Evolutionary conservation across 2,329 filamentous ascomycete genomes (phyloP), one percentile per base, ranked within the genome.

Genomic region (Oidium heveae): DNA sequence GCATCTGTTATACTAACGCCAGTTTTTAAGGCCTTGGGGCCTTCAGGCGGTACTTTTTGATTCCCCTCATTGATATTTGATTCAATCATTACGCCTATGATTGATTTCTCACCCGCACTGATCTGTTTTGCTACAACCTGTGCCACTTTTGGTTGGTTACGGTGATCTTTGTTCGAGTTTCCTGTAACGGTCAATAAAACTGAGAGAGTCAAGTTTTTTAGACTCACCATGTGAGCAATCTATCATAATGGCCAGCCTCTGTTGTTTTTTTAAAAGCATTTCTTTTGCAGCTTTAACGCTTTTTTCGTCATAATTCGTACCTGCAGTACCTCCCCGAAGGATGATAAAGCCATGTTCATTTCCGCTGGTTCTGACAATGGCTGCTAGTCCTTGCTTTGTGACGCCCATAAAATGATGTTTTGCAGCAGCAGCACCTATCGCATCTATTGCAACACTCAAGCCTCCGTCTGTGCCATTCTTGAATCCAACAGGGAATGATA

Each of bases 11-110:
- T 96, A 67, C 84, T 91, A 65, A 96, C 84, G 62, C 91, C 91
- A 69, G 94, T 88, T 71, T 94, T 82, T 58, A 96, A 76, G 36
- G 82, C 87, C 9, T 76, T 73, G 68, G 84, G 86, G 65, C 88
- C 89, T 70, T 94, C 86, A 55, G 79, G 74, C 36, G 88, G 86
- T 3, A 95, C 86, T 69, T 95, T 95, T 68, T 98, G 91, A 69
- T 75, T 84, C 61, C 84, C 88, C 71, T 95, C 89, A 63, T 89
- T 83, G 70, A 96, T 93, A 68, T 96, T 85, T 68, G 85, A 93
- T 73, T 98, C 91, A 64, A 98, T 94, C 91, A 98, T 98, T 57
- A 96, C 86, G 63, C 91, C 91, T 79, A 95, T 89, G 64, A 98
- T 91, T 52, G 74, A 82, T 22, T 62, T 56, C 71, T 96, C 89